These are phyloP conservation scores for Phytophthora pluvialis DNA, from an alignment of 352 stramenopile species.

Conservation along the genomic window DNA sequence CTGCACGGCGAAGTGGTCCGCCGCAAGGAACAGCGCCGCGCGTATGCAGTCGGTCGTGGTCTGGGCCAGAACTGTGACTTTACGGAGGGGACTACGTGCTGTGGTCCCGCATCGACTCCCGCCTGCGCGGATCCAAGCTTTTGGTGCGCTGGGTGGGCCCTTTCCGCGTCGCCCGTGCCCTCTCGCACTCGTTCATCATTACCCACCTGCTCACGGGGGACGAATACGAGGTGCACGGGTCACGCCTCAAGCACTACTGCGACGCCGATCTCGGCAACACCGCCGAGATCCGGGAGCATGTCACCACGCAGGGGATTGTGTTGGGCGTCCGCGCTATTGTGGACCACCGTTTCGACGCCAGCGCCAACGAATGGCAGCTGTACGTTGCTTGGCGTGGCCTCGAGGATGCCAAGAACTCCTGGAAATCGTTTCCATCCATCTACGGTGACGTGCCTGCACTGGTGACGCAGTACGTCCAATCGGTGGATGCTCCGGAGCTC, in stretches of 20 bases:
- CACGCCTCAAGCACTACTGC: constrained; percentile 2
- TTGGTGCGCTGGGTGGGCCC: no score
- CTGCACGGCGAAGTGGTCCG: no score
- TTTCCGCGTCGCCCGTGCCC: no score
- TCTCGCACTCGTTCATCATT: no score
- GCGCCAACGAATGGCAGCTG: background rate
- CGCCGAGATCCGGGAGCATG: background rate
- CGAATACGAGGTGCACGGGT: background rate
- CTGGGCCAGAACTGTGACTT: no score
- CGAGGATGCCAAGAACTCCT: constrained; percentile 15
- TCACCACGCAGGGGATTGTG: constrained; percentile 2
- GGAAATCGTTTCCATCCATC: constrained; percentile 1
- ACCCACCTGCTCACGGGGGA: background rate
- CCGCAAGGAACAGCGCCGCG: no score
- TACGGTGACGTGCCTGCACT: constrained; percentile 4
- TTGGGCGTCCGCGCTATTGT: background rate
- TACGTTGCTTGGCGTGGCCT: constrained; percentile 11
- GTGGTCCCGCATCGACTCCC: no score
- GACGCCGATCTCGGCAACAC: background rate
- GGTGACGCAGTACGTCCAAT: no score
- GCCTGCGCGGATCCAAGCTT: no score
- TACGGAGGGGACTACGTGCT: no score
- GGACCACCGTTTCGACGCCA: background rate
- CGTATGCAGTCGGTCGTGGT: no score
- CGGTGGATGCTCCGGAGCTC: no score